phyloP scores from a whole-genome alignment of 1,284 basidiomycete species.

The Apiotrichum montevideense region DNA sequence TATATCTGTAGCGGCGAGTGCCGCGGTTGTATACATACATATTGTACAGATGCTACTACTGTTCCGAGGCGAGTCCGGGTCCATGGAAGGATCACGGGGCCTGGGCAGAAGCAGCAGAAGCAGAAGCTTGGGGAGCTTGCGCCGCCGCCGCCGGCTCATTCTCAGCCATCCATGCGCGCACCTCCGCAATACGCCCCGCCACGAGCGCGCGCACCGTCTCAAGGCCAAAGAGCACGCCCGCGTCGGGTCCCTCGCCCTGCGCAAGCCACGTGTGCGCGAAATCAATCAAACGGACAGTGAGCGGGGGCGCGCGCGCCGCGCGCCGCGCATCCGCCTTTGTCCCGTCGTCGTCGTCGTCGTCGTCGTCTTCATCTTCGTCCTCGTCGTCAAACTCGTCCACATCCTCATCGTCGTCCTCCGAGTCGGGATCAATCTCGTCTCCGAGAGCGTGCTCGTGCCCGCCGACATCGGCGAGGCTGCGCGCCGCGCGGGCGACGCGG shows the following conservation, averaged over 20 bases:
- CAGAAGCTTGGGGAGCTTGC: not conserved
- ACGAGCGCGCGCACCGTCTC: conserved; percentile 59
- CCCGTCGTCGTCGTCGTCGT: conserved; percentile 20
- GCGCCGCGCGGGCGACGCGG: conserved; percentile 8
- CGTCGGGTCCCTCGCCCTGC: conserved; percentile 70
- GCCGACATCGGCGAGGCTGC: not conserved
- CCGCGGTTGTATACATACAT: not conserved
- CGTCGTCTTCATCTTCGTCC: conserved; percentile 40
- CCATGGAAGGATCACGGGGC: not conserved
- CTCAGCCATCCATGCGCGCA: conserved; percentile 4
- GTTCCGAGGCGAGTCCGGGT: no score
- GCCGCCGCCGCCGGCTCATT: not conserved
- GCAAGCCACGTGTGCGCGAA: conserved; percentile 78
- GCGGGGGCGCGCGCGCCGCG: conserved; percentile 53
- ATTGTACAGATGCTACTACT: not conserved
- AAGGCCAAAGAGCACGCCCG: conserved; percentile 67
- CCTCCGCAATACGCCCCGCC: conserved; percentile 44
- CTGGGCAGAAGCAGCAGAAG: no score
- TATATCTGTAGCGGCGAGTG: not conserved
- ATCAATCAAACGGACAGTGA: conserved; percentile 75
- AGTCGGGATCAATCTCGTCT: conserved; percentile 33
- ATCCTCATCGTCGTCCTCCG: conserved; percentile 39
- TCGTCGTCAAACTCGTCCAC: conserved; percentile 19
- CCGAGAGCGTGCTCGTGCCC: conserved; percentile 19
- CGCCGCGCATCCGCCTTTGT: conserved; percentile 35